phyloP scores from a whole-genome alignment of 371 early-diverging fungal species.

The Mortierella sp. region DNA sequence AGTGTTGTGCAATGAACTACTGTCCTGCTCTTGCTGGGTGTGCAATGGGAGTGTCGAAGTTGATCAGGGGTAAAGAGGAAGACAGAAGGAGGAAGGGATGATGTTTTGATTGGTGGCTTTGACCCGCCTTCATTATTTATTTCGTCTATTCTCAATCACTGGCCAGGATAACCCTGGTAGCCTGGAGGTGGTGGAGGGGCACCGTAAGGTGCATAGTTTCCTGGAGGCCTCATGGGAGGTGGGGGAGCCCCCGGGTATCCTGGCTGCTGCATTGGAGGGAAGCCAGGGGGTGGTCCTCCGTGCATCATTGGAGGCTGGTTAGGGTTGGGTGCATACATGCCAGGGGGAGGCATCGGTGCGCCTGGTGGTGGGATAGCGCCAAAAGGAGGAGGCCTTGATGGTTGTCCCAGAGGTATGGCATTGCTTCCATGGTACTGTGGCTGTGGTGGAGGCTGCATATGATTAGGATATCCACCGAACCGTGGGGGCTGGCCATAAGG shows the following conservation, averaged over 20 bases:
- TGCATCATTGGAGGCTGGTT: slow-evolving; percentile 54
- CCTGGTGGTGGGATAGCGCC: slow-evolving; percentile 50
- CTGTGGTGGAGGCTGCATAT: slow-evolving; percentile 40
- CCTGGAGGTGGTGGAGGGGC: slow-evolving; percentile 53
- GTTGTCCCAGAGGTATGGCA: slow-evolving; percentile 54
- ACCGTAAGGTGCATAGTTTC: slow-evolving; percentile 55
- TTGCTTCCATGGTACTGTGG: slow-evolving; percentile 54
- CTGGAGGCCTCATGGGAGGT: slow-evolving; percentile 54
- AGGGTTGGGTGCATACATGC: slow-evolving; percentile 51
- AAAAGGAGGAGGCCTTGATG: slow-evolving; percentile 50
- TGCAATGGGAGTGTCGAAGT: not conserved
- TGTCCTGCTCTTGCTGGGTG: not conserved
- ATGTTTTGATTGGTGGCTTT: slow-evolving; percentile 12
- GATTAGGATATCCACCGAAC: slow-evolving; percentile 42
- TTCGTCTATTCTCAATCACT: slow-evolving; percentile 8
- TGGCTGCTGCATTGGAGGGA: slow-evolving; percentile 40
- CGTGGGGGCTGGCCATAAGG: slow-evolving; percentile 47
- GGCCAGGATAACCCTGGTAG: slow-evolving; percentile 41
- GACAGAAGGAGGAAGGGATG: not conserved
- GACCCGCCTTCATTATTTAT: not conserved
- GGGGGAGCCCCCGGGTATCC: slow-evolving; percentile 41
- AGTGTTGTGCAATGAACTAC: not conserved
- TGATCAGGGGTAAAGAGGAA: slow-evolving; percentile 3
- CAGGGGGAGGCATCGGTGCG: slow-evolving; percentile 38
- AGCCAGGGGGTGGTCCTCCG: slow-evolving; percentile 47